Conservation (phyloP, 352 stramenopile species). For the Aphanomyces astaci region DNA sequence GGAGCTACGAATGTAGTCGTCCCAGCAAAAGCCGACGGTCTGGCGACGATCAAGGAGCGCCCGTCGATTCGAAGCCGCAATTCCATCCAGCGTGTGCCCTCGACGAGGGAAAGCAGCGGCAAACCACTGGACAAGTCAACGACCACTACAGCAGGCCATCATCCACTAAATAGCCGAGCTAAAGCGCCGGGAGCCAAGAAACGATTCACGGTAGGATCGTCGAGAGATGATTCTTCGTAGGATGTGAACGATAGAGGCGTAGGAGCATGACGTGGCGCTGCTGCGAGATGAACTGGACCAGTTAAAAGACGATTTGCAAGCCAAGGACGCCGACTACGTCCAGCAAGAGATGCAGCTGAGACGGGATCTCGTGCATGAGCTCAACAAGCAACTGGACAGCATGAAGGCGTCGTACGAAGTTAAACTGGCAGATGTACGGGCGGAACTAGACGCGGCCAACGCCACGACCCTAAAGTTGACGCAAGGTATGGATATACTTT, state of each 20-base stretch:
- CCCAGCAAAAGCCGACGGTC: not conserved
- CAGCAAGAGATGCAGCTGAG: constrained; percentile 51
- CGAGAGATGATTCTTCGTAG: constrained; percentile 16
- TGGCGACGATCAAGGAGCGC: not conserved
- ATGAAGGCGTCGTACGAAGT: constrained; percentile 26
- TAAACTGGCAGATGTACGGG: not conserved
- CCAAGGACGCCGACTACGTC: constrained; percentile 40
- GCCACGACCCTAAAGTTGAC: not conserved
- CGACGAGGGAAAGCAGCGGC: not conserved
- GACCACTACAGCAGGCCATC: too few relatives aligned
- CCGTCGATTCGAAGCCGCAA: not conserved
- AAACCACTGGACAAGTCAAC: not conserved
- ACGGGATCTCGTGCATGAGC: constrained; percentile 32
- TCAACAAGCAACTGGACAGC: constrained; percentile 27
- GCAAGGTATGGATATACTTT: too few relatives aligned
- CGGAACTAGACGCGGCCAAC: constrained; percentile 3
- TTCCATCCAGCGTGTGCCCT: not conserved
- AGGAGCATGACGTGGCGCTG: constrained; percentile 24
- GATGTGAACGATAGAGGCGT: not conserved
- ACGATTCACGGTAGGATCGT: not conserved
- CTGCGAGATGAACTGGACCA: constrained; percentile 60
- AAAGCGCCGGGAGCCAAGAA: not conserved
- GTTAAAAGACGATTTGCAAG: constrained; percentile 29
- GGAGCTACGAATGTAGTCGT: not conserved
- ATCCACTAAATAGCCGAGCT: not conserved